Evolutionary conservation across 1,284 basidiomycete species (phyloP).

Genomic region (Ustilago loliicola): DNA sequence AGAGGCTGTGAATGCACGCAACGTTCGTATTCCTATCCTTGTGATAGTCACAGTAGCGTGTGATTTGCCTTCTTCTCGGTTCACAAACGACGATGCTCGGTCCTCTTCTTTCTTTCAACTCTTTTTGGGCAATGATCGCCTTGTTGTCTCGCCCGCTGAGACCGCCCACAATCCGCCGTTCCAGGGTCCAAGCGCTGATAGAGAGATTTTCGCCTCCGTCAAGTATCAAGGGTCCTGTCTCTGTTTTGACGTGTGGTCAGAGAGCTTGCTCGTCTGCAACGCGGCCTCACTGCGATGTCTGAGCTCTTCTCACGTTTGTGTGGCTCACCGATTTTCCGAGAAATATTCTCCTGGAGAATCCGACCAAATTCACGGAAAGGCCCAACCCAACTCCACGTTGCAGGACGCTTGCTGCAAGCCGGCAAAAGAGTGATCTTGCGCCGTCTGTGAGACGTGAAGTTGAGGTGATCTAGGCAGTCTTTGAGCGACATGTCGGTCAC

Average conservation of each 20-base stretch:
- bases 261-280: not conserved
- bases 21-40: too few species aligned
- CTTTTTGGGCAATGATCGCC: not conserved
- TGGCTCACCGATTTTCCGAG: not conserved
- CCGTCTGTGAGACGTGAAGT: too few species aligned
- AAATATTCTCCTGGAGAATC: not conserved
- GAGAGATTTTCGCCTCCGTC: slow-evolving; percentile 2
- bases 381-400: slow-evolving; percentile 14
- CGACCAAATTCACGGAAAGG: not conserved
- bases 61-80: not conserved
- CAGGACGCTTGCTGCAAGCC: not conserved
- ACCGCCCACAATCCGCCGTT: not conserved
- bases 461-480: too few species aligned
- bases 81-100: not conserved
- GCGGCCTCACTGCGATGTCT: not conserved
- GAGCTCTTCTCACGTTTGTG: not conserved
- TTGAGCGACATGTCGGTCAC: too few species aligned
- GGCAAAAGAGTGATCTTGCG: slow-evolving; percentile 21
- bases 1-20: too few species aligned
- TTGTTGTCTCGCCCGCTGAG: slow-evolving; percentile 3
- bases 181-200: not conserved
- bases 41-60: not conserved
- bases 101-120: not conserved
- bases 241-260: not conserved
- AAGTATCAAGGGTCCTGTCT: slow-evolving; percentile 5